Evolutionary conservation across 108 stramenopile genomes (phyloP).

Genomic region (Nitzschia sp.): DNA sequence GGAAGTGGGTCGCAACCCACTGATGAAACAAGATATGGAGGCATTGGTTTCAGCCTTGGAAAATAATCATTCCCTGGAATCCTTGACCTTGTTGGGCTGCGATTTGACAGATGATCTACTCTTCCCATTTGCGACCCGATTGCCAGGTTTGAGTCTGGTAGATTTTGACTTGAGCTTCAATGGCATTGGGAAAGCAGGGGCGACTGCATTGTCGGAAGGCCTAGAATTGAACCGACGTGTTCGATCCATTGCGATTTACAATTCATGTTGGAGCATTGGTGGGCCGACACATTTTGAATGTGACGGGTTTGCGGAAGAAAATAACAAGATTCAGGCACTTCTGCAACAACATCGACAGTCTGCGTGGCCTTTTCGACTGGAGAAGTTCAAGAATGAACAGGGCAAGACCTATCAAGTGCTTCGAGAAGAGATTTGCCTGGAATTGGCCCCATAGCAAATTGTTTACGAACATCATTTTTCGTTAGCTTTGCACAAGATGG

Average conservation of each 20-base stretch:
- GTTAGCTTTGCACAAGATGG: too few species aligned
- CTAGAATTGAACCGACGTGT: background rate
- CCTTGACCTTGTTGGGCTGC: slow-evolving; percentile 9
- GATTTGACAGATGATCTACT: slow-evolving; percentile 11
- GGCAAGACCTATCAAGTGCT: too few species aligned
- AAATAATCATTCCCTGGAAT: background rate
- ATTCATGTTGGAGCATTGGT: slow-evolving; percentile 9
- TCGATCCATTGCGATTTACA: background rate
- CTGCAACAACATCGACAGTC: background rate
- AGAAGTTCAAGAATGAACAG: too few species aligned
- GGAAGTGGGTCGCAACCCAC: slow-evolving; percentile 9
- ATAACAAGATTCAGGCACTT: background rate
- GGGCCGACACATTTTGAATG: slow-evolving; percentile 9
- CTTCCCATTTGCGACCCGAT: background rate
- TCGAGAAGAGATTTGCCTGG: too few species aligned
- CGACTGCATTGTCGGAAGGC: background rate
- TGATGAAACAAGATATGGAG: background rate
- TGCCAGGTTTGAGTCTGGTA: background rate
- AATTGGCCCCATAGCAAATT: too few species aligned
- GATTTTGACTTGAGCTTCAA: slow-evolving; percentile 11
- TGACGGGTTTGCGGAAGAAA: slow-evolving; percentile 4
- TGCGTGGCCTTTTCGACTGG: background rate
- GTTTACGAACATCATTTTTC: too few species aligned
- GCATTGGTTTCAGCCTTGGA: slow-evolving; percentile 4
- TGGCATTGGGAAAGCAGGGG: background rate